Evolutionary conservation across 257 asterid genomes (phyloP), one percentile per base, ranked within the genome.

Genomic region (Salvia splendens): DNA sequence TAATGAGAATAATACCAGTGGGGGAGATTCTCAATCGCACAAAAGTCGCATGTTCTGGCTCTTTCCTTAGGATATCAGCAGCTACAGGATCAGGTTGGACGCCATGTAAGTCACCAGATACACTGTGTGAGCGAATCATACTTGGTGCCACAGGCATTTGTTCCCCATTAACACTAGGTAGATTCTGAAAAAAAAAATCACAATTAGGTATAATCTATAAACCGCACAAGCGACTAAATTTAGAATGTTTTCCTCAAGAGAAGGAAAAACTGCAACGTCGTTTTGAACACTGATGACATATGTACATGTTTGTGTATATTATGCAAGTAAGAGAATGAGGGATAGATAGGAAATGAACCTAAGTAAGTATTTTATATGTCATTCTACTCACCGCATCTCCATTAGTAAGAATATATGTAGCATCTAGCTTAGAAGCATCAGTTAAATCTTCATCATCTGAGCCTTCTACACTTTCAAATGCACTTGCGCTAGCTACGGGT

Each of bases 81-180:
- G 98, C 95, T 35, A 91, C 89, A 53, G 96, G 98, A 72, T 91
- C 95, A 65, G 98, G 94, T 79, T 84, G 96, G 71, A 88, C 94
- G 54, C 96, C 86, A 45, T 91, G 98, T 75, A 91, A 82, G 79
- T 91, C 98, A 71, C 94, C 95, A 20, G 98, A 86, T 68, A 82
- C 89, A 76, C 98, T 89, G 60, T 86, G 98, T 30, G 98, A 81
- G 52, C 91, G 87, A 53, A 91, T 86, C 94, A 88, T 86, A 81
- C 85, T 91, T 70, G 97, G 35, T 43, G 94, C 66, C 72, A 78
- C 41, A 16, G 89, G 71, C 62, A 83, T 64, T 75, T 76, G 82
- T 70, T 88, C 95, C 32, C 89, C 94, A 8, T 73, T 80, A 52
- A 69, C 86, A 75, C 70, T 60, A 51, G 93, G 88, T 57, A 77